Conservation (phyloP, 208 protist species). For the Leishmania lainsoni region DNA sequence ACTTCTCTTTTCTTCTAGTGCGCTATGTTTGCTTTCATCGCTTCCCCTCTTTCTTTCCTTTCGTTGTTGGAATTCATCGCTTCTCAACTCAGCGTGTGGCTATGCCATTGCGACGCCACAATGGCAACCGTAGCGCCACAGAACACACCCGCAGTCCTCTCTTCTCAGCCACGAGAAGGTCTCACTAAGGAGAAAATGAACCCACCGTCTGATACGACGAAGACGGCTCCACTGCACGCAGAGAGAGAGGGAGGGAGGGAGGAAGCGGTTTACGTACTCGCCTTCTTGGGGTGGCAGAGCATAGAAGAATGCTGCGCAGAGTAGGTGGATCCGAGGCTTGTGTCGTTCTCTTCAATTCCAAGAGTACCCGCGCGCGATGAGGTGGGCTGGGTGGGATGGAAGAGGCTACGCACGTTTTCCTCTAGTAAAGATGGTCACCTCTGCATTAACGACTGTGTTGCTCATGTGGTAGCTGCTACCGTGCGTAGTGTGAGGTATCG, state of each 20-base stretch:
- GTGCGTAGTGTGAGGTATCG: not conserved
- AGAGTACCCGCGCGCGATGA: not conserved
- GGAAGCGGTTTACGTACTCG: not conserved
- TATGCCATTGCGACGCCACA: too few species aligned
- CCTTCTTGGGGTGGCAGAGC: not conserved
- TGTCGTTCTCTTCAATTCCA: not conserved
- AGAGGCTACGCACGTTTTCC: not conserved
- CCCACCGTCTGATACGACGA: too few species aligned
- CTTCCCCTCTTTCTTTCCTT: not conserved
- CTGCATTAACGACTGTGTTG: not conserved
- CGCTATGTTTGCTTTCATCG: not conserved
- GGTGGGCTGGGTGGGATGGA: not conserved
- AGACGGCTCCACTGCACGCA: not conserved
- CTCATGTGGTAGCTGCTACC: not conserved
- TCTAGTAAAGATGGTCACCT: not conserved
- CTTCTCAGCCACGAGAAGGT: not conserved
- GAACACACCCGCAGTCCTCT: not conserved
- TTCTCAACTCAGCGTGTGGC: not conserved
- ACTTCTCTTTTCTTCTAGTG: not conserved
- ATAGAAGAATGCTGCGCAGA: not conserved
- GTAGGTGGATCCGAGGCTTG: not conserved
- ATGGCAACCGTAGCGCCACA: too few species aligned
- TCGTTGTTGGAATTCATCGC: not conserved
- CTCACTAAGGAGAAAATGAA: not conserved
- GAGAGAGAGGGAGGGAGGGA: not conserved